Base-by-base conservation (phyloP, 2,329 filamentous ascomycete species). In the Verticillium albo-atrum region DNA sequence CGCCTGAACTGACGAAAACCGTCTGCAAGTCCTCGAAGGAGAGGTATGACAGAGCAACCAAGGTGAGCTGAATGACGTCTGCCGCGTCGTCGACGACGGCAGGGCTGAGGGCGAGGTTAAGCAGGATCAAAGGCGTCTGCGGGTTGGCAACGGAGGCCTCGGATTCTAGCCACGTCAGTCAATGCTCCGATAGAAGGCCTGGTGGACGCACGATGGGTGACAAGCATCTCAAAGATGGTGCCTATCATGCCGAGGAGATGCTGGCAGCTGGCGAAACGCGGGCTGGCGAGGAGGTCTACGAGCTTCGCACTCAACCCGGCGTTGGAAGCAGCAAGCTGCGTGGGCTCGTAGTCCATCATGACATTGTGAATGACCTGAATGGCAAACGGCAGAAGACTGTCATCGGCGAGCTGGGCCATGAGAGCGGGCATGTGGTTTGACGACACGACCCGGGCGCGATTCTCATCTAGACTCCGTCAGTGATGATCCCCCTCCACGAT, bases 351-450 rank as follows among this genome's bases (percentile, higher is more conserved):
- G 67, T 89, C 86, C 15, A 88, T 79, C 58, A 84, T 79, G 54
- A 87, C 77, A 66, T 89, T 89, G 70, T 82, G 86, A 4, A 88
- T 71, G 7, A 88, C 86, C 0, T 84, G 82, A 47, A 88, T 79
- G 35, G 78, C 77, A 67, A 84, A 83, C 0, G 76, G 70, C 7
- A 85, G 70, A 20, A 87, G 64, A 0, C 72, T 69, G 55, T 83
- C 77, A 37, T 83, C 70, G 15, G 72, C 64, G 9, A 88, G 70
- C 35, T 83, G 75, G 3, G 71, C 64, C 32, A 84, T 78, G 58
- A 89, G 74, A 32, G 74, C 70, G 3, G 72, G 66, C 14, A 88
- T 67, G 26, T 77, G 75, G 54, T 77, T 77, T 15, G 78, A 77
- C 0, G 78, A 72, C 4, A 87, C 77, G 2, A 88, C 77, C 0